These are phyloP conservation scores for Mortierella hygrophila DNA, from an alignment of 192 early-diverging fungal genomes.

Conservation along the genomic window DNA sequence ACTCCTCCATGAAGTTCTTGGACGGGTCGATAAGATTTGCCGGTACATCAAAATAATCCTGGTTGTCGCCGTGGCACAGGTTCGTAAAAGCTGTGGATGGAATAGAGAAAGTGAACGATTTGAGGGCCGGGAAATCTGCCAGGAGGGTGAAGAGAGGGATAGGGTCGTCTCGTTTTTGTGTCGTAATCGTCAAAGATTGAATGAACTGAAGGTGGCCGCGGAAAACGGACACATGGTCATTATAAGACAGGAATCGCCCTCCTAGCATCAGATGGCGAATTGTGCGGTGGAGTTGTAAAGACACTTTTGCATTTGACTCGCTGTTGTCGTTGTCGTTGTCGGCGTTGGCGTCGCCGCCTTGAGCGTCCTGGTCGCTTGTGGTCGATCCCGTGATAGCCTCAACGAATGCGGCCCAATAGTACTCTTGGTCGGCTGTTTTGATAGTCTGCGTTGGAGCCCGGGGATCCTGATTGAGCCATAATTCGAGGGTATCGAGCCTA, in stretches of 20 bases:
- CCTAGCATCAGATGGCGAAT: not conserved
- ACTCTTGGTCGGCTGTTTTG: no score
- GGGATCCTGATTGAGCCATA: not conserved
- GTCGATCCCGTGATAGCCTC: not conserved
- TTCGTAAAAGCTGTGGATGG: no score
- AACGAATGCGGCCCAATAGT: not conserved
- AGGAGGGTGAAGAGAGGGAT: constrained; percentile 11
- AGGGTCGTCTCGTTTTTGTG: not conserved
- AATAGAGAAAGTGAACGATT: not conserved
- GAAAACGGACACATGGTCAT: not conserved
- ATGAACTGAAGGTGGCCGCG: not conserved
- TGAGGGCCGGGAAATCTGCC: not conserved
- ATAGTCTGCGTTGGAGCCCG: not conserved
- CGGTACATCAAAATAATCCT: not conserved
- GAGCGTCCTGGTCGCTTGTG: not conserved
- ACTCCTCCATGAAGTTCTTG: constrained; percentile 5
- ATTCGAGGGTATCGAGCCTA: not conserved
- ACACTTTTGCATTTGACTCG: not conserved
- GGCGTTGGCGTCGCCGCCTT: not conserved
- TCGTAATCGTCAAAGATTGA: not conserved
- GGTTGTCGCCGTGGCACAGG: not conserved
- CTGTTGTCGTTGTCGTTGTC: not conserved
- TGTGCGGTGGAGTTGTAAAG: not conserved
- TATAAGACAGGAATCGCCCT: not conserved
- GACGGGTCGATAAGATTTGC: constrained; percentile 1